Conservation (phyloP, 352 stramenopile genomes). For the Peronospora destructor region DNA sequence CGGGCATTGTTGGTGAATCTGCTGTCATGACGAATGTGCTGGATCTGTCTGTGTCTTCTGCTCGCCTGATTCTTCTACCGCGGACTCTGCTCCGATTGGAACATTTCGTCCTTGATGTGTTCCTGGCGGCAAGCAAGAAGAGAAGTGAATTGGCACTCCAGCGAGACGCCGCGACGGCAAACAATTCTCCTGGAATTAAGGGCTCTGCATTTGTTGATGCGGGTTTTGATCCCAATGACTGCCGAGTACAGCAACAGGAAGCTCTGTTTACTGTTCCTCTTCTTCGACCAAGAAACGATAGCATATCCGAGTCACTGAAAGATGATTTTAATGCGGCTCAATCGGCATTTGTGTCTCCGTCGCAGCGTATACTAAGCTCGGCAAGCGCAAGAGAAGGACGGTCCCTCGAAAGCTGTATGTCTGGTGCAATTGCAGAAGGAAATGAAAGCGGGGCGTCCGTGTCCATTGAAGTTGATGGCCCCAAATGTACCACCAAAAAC, state of each 20-base stretch:
- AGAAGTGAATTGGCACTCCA: slow-evolving; percentile 35
- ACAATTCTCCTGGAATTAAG: slow-evolving; percentile 20
- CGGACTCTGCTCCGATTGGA: slow-evolving; percentile 47
- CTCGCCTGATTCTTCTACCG: slow-evolving; percentile 43
- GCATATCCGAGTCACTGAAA: slow-evolving; percentile 47
- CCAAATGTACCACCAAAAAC: neutral
- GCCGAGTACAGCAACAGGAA: slow-evolving; percentile 18
- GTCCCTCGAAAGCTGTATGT: slow-evolving; percentile 19
- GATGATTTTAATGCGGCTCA: slow-evolving; percentile 31
- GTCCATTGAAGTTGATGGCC: slow-evolving; percentile 6
- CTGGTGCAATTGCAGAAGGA: slow-evolving; percentile 28
- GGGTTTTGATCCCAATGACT: slow-evolving; percentile 22
- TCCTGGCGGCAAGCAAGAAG: slow-evolving; percentile 41
- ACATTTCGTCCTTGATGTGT: slow-evolving; percentile 46
- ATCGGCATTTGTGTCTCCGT: slow-evolving; percentile 36
- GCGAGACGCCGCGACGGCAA: slow-evolving; percentile 29
- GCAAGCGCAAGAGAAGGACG: slow-evolving; percentile 27
- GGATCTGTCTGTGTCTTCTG: slow-evolving; percentile 36
- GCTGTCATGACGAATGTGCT: slow-evolving; percentile 20
- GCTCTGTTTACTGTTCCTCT: slow-evolving; percentile 23
- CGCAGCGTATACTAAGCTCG: slow-evolving; percentile 37
- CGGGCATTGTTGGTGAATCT: slow-evolving; percentile 5
- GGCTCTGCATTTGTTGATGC: slow-evolving; percentile 27
- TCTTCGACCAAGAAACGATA: slow-evolving; percentile 41
- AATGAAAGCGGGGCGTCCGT: slow-evolving; percentile 13